phyloP scores from a whole-genome alignment of 768 basidiomycete species.

The Epithele typhae region DNA sequence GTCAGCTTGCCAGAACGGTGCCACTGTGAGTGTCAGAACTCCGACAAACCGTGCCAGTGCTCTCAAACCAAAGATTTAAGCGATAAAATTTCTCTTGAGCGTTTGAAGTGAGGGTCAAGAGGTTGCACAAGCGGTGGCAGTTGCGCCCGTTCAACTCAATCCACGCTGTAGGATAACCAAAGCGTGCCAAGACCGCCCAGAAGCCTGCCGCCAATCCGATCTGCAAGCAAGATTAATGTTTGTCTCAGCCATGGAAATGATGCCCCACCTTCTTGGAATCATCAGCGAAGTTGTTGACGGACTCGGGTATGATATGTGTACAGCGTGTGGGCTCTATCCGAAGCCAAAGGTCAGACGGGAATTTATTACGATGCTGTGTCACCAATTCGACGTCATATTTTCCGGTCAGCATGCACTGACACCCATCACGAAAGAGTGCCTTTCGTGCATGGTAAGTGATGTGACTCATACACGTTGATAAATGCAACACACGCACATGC shows the following conservation, averaged over 20 bases:
- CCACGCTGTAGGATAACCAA: not conserved
- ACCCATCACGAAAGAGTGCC: not conserved
- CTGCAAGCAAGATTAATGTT: not conserved
- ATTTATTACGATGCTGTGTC: too few species aligned
- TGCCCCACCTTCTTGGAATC: not conserved
- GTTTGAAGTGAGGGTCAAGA: not conserved
- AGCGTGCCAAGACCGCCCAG: not conserved
- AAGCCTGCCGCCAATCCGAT: not conserved
- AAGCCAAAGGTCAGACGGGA: not conserved
- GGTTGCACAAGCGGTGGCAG: not conserved
- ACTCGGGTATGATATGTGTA: not conserved
- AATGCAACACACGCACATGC: too few species aligned
- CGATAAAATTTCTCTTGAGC: not conserved
- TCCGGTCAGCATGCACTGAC: not conserved
- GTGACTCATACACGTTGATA: too few species aligned
- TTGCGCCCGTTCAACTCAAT: not conserved
- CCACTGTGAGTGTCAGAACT: too few species aligned
- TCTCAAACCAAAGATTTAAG: not conserved
- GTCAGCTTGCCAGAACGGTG: not conserved
- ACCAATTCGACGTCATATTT: not conserved
- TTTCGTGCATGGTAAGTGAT: constrained; percentile 16
- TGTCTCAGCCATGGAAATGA: not conserved
- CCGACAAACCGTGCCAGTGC: not conserved
- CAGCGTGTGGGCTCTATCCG: not conserved
- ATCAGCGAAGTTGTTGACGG: not conserved